phyloP scores from a whole-genome alignment of 495 filamentous ascomycete genomes.

The Elasticomyces elasticus region DNA sequence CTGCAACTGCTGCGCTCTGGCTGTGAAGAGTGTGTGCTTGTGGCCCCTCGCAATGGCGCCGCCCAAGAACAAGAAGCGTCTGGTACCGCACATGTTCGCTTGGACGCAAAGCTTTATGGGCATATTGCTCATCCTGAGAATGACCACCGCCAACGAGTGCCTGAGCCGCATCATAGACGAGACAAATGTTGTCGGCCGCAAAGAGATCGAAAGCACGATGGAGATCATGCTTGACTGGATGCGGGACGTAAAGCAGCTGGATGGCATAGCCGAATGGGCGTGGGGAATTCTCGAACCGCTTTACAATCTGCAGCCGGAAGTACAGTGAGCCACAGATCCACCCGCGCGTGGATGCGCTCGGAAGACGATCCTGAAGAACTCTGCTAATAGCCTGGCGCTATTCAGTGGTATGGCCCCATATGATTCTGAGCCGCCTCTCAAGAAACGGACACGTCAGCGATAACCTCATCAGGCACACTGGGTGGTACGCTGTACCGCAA shows the following conservation, averaged over 20 bases:
- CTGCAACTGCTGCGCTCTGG: conserved; percentile 40
- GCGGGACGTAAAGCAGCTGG: conserved; percentile 40
- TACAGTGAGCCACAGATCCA: neutral
- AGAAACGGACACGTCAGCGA: neutral
- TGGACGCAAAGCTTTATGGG: conserved; percentile 51
- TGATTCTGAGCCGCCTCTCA: neutral
- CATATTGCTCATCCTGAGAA: conserved; percentile 45
- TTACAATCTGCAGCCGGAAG: conserved; percentile 8
- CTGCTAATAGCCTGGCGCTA: neutral
- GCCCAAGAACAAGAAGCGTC: conserved; percentile 43
- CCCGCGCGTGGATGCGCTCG: neutral
- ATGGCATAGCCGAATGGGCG: conserved; percentile 41
- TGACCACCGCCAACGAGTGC: conserved; percentile 40
- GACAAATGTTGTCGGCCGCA: conserved; percentile 34
- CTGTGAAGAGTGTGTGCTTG: conserved; percentile 41
- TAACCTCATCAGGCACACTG: no score
- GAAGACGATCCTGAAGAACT: neutral
- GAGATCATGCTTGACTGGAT: conserved; percentile 46
- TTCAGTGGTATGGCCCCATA: neutral
- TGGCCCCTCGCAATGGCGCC: conserved; percentile 52
- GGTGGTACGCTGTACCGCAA: no score
- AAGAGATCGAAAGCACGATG: conserved; percentile 40
- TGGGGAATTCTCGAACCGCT: conserved; percentile 40
- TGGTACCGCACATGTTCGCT: conserved; percentile 48
- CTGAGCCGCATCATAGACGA: conserved; percentile 40